These are phyloP conservation scores for Eimeria sp. DNA, from an alignment of 169 alveolate genomes.

Conservation along the genomic window DNA sequence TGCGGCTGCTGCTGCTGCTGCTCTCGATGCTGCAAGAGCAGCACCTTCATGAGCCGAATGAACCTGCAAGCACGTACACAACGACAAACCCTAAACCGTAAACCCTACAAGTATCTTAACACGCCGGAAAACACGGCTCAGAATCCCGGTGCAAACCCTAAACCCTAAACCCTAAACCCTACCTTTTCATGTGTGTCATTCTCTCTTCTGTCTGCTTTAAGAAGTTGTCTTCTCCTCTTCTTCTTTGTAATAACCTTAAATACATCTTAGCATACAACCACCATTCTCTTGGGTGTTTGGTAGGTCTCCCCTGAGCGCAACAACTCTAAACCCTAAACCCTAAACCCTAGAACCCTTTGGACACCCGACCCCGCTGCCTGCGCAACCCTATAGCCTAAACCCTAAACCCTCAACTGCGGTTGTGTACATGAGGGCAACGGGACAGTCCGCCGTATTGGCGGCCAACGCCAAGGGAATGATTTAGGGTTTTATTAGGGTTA, in stretches of 20 bases:
- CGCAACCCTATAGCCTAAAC: constrained; percentile 29
- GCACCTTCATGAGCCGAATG: constrained; percentile 19
- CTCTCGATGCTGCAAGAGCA: constrained; percentile 53
- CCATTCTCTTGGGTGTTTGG: constrained; percentile 52
- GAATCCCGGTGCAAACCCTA: constrained; percentile 19
- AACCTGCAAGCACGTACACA: not conserved
- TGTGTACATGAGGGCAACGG: not conserved
- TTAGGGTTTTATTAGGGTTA: constrained; percentile 26
- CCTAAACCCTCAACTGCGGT: not conserved
- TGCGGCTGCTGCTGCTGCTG: constrained; percentile 66
- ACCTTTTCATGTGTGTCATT: constrained; percentile 55
- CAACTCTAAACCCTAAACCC: constrained; percentile 46
- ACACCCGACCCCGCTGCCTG: not conserved
- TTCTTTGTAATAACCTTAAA: not conserved
- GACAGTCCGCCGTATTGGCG: not conserved
- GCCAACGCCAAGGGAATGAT: not conserved
- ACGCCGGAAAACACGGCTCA: not conserved
- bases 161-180: constrained; percentile 68
- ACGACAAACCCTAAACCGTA: constrained; percentile 4
- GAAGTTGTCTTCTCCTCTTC: constrained; percentile 28
- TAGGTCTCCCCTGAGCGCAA: constrained; percentile 28
- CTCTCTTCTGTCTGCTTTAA: constrained; percentile 50
- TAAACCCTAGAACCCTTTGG: constrained; percentile 2
- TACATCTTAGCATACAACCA: constrained; percentile 45
- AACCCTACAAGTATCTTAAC: not conserved